Base-by-base conservation (phyloP, 352 stramenopile genomes). In the Aphanomyces stellatus region DNA sequence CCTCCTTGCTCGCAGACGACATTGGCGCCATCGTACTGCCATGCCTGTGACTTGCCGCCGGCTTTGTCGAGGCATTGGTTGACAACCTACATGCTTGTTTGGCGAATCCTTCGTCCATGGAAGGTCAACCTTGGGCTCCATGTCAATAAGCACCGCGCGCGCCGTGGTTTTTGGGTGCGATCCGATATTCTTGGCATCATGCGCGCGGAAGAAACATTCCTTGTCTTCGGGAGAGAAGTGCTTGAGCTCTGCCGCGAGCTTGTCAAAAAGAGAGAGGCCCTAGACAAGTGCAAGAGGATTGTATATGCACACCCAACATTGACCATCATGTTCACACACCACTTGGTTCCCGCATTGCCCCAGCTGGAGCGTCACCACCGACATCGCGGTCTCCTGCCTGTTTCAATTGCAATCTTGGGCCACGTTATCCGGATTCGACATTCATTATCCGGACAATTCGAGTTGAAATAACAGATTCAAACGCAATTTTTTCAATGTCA, bases 301-400 rank as follows among this genome's bases (percentile, higher is more conserved):
- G n/a, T n/a, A n/a, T n/a, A n/a, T n/a, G n/a, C n/a, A n/a, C n/a
- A n/a, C n/a, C n/a, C n/a, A n/a, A n/a, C n/a, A n/a, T n/a, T n/a
- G n/a, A 30, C 37, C 37, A 43, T 43, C 37, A 19, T 17, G 8
- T 15, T 15, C 17, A 56, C 40, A 3, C 15, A 62, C 62, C 27
- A 91, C 70, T 65, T 91, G 83, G 71, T 91, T 91, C 61, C 83
- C 83, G 69, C 83, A 91, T 70, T 91, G 83, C 8, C 83, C 83
- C 15, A 91, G 73, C 72, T 91, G 83, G 65, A 91, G 40, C 13
- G 79, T 83, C 56, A 91, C 71, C 79, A 91, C 49, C 13, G 62
- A 65, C 59, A 65, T 65, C 8, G 37, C 13, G 11, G 13, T 19
- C 11, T 11, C 37, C 37, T 11, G n/a, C n/a, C 37, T 46, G 37